Evolutionary conservation across 2,329 filamentous ascomycete genomes (phyloP).

Genomic region (Colletotrichum caudatum): DNA sequence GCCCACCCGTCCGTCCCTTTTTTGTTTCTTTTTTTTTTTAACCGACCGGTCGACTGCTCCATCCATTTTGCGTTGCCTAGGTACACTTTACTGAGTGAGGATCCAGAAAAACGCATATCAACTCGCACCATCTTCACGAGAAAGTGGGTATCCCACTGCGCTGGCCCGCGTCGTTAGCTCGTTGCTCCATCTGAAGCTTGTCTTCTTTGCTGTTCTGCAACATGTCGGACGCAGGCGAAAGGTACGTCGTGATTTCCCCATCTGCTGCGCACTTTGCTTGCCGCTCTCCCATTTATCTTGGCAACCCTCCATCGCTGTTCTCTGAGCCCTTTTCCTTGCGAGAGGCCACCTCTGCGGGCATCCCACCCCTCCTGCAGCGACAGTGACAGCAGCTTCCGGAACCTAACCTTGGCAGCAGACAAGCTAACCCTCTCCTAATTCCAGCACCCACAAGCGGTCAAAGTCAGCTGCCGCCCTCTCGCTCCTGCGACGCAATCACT

Average conservation of each 20-base stretch:
- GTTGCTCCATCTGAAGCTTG: constrained; percentile 22
- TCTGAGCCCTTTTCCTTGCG: constrained; percentile 28
- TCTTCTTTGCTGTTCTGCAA: constrained; percentile 38
- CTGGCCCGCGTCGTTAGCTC: constrained; percentile 29
- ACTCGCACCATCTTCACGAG: constrained; percentile 39
- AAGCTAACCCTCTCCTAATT: constrained; percentile 38
- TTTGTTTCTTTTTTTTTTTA: neutral
- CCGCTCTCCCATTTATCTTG: constrained; percentile 5
- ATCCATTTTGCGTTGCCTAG: constrained; percentile 20
- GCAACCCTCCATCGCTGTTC: neutral
- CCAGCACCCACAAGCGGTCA: constrained; percentile 63
- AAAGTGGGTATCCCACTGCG: constrained; percentile 31
- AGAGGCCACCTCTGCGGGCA: constrained; percentile 24
- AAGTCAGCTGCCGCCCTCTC: constrained; percentile 65
- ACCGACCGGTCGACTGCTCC: constrained; percentile 19
- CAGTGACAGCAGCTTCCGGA: constrained; percentile 17
- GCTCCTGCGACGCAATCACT: constrained; percentile 66
- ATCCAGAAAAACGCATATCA: constrained; percentile 27
- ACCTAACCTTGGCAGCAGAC: constrained; percentile 22
- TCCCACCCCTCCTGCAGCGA: constrained; percentile 18
- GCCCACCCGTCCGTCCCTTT: constrained; percentile 15
- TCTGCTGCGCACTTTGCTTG: constrained; percentile 16
- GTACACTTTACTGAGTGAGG: constrained; percentile 12
- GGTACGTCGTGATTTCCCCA: constrained; percentile 46
- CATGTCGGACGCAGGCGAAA: constrained; percentile 54